A percentile compares a stretch with the other conserved stretches of the same genome.
Conservation (phyloP, 2,329 filamentous ascomycete species). For the Fusarium virguliforme region DNA sequence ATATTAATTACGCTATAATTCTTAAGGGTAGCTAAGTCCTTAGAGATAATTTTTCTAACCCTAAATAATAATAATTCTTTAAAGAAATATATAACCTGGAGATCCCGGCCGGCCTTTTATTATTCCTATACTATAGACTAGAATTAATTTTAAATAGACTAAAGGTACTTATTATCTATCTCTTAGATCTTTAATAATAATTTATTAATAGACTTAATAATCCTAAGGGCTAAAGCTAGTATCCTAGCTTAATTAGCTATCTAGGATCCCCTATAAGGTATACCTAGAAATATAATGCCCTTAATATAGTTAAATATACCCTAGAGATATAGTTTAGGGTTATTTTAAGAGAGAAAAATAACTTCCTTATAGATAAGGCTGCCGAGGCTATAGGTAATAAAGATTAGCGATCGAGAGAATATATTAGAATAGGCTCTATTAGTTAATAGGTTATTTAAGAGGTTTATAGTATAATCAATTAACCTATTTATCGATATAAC, state of each 20-base stretch:
- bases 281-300: conserved; percentile 58
- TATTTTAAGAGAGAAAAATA: conserved; percentile 53
- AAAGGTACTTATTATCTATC: conserved; percentile 51
- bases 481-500: conserved; percentile 50
- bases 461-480: conserved; percentile 52
- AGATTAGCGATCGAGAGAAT: conserved; percentile 51
- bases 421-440: conserved; percentile 43
- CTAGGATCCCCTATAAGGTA: conserved; percentile 56
- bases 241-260: conserved; percentile 55
- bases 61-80: conserved; percentile 54
- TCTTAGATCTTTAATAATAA: conserved; percentile 50
- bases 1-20: conserved; percentile 51
- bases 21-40: conserved; percentile 52
- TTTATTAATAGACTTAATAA: conserved; percentile 54
- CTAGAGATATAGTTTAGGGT: conserved; percentile 51
- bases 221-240: conserved; percentile 49
- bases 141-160: conserved; percentile 48
- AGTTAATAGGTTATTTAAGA: conserved; percentile 50
- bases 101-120: conserved; percentile 28
- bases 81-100: conserved; percentile 56
- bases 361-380: conserved; percentile 60
- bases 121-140: conserved; percentile 47
- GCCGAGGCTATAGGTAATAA: conserved; percentile 59
- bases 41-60: conserved; percentile 49
- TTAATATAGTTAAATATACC: conserved; percentile 48